Conservation (phyloP, 768 basidiomycete genomes). For the Artomyces pyxidatus region DNA sequence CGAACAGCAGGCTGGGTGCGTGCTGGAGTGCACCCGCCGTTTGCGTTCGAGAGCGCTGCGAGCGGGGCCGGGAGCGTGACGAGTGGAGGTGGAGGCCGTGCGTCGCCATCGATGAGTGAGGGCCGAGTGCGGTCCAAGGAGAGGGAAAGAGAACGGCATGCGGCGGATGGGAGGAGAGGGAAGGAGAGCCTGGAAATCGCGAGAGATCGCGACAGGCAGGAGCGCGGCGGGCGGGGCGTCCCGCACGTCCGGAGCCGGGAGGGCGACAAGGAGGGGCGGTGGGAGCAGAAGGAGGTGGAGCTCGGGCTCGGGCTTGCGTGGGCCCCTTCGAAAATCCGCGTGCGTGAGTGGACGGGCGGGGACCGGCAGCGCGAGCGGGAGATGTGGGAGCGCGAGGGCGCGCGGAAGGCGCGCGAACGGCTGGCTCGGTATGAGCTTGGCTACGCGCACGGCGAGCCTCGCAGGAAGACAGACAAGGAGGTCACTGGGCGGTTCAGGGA, state of each 20-base stretch:
- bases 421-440: conserved; percentile 10
- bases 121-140: conserved; percentile 2
- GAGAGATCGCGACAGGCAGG: conserved; percentile 1
- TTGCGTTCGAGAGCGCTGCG: conserved; percentile 15
- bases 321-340: conserved; percentile 16
- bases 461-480: conserved; percentile 7
- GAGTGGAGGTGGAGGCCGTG: conserved; percentile 5
- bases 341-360: conserved; percentile 15
- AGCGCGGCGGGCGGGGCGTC: neutral
- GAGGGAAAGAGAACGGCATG: neutral
- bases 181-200: conserved; percentile 17
- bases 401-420: conserved; percentile 12
- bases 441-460: conserved; percentile 21
- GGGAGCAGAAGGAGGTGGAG: conserved; percentile 15
- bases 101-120: neutral
- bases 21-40: conserved; percentile 15
- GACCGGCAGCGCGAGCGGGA: conserved; percentile 19
- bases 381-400: conserved; percentile 18
- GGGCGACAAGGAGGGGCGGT: conserved; percentile 9
- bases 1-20: conserved; percentile 13
- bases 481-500: conserved; percentile 14
- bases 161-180: conserved; percentile 20
- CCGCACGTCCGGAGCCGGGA: neutral
- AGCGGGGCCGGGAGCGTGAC: conserved; percentile 7
- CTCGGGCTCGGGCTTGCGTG: conserved; percentile 14